Evolutionary conservation across 805 yeast genomes (phyloP), one percentile per base, ranked within the genome.

Genomic region (Metschnikowia similis): DNA sequence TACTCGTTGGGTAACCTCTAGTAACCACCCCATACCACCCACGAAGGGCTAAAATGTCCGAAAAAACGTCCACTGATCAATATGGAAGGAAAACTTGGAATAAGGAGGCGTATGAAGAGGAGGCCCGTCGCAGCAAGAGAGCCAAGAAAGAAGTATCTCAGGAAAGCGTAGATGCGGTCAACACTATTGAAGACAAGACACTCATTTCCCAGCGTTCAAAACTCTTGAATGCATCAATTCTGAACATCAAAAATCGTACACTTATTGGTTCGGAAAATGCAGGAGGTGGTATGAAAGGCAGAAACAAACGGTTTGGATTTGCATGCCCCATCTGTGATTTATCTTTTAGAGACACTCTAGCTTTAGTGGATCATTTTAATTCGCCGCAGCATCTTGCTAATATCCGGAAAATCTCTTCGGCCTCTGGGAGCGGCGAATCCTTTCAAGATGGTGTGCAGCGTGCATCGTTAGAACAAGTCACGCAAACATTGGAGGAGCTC

Each of bases 301-400:
- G 57, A 40, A 70, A 53, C 81, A 89, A 48, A 76, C 81, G 87
- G 27, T 87, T 88, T 52, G 97, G 97, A 21, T 92, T 92, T 66
- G 79, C 79, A 58, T 94, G 99, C 67, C 87, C 85, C 9, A 65
- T 80, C 1, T 94, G 99, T 66, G 81, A 85, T 54, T 65, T 88
- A 50, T 84, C 92, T 2, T 92, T 81, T 68, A 83, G 89, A 61
- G 97, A 94, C 63, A 85, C 87, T 49, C 69, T 89, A 56, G 86
- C 89, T 53, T 82, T 83, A 63, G 75, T 89, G 3, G 95, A 91
- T 62, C 98, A 94, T 69, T 71, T 89, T 61, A 89, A 88, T 61
- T 82, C 89, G 35, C 83, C 82, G 34, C 84, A 78, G 52, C 98
- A 87, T 66, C 51, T 51, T 27, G 21, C 45, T 16, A 56, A 55